phyloP scores from a whole-genome alignment of 345 rosid species.

The Pistacia integerrima region DNA sequence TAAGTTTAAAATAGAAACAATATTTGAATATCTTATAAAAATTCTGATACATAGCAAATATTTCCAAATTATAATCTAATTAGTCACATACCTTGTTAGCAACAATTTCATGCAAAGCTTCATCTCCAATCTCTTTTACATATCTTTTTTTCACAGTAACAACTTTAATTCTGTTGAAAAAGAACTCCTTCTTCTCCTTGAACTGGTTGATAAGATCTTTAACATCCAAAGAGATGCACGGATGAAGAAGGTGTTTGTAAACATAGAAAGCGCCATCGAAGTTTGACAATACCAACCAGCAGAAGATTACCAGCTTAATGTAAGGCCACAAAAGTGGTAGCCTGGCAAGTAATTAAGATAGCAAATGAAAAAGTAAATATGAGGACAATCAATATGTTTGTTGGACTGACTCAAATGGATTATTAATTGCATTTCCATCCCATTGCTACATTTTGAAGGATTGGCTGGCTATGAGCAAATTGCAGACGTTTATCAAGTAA shows the following conservation, averaged over 20 bases:
- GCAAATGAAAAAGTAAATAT: background rate
- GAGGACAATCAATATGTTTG: background rate
- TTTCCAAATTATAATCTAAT: no score
- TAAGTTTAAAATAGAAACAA: no score
- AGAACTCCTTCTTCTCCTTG: background rate
- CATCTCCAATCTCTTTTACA: background rate
- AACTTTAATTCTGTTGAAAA: slow-evolving; percentile 14
- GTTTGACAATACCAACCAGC: slow-evolving; percentile 24
- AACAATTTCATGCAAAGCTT: slow-evolving; percentile 14
- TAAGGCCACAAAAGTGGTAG: slow-evolving; percentile 31
- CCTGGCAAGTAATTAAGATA: background rate
- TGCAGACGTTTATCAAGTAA: background rate
- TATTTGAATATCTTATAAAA: no score
- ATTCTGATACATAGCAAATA: no score
- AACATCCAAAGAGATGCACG: slow-evolving; percentile 19
- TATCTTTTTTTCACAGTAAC: slow-evolving; percentile 7
- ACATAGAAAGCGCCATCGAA: slow-evolving; percentile 36
- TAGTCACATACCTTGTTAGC: no score
- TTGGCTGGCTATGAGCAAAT: background rate
- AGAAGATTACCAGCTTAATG: slow-evolving; percentile 27
- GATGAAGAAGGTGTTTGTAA: slow-evolving; percentile 31
- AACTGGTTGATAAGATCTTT: slow-evolving; percentile 17
- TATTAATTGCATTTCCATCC: no score
- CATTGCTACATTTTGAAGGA: background rate
- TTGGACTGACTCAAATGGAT: no score